Percentiles rank a stretch among this genome's conserved stretches.
Evolutionary conservation across 768 basidiomycete species (phyloP).

Genomic region (Trametes cingulata): DNA sequence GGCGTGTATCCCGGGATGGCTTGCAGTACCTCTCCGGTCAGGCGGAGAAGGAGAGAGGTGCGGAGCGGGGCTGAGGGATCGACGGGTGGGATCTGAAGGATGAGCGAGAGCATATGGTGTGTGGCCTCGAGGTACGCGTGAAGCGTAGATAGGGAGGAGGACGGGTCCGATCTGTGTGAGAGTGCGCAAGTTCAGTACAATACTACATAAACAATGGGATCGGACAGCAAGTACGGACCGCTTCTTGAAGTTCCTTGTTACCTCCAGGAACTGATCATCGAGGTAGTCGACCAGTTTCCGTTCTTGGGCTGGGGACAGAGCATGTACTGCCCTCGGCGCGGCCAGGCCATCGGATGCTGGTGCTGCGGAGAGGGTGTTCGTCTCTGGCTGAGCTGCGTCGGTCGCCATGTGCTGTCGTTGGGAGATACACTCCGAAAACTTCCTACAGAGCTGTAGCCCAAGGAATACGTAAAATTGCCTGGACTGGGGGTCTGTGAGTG

Average conservation of each 20-base stretch:
- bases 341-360: background rate
- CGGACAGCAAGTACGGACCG: constrained; percentile 43
- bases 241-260: constrained; percentile 74
- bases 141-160: constrained; percentile 58
- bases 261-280: constrained; percentile 62
- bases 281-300: constrained; percentile 62
- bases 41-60: constrained; percentile 64
- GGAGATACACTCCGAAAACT: no score
- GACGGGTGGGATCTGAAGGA: constrained; percentile 74
- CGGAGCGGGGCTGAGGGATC: constrained; percentile 70
- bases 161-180: constrained; percentile 41
- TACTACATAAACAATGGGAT: no score
- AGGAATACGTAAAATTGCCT: no score
- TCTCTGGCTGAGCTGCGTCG: background rate
- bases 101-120: constrained; percentile 56
- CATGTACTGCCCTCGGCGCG: background rate
- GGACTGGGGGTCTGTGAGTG: no score
- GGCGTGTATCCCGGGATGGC: constrained; percentile 64
- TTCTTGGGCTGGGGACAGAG: constrained; percentile 48
- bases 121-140: constrained; percentile 58
- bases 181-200: background rate
- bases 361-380: background rate
- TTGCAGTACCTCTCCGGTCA: constrained; percentile 66
- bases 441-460: no score
- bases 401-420: background rate